Evolutionary conservation across 169 alveolate species (phyloP), one percentile per base, ranked within the genome.

Genomic region (Blepharisma undulans): DNA sequence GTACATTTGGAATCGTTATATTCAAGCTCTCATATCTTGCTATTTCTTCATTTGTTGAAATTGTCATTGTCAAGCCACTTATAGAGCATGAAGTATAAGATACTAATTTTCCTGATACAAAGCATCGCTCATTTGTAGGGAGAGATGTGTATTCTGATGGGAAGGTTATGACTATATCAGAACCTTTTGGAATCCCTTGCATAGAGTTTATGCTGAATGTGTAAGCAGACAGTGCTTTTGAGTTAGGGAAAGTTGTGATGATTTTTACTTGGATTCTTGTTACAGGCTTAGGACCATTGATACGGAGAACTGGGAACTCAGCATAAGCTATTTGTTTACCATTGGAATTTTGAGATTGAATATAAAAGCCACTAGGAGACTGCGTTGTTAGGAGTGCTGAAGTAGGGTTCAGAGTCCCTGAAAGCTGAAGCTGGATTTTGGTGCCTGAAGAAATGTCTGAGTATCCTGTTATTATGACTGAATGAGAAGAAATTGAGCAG

Each of bases 241-340:
- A 22, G 59, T 86, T 36, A 60, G 25, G 36, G 72, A 86, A 86
- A 27, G 22, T 32, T n/a, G 71, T 21, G n/a, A 36, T 29, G 4
- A 86, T 86, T 72, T 29, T 29, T n/a, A 27, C 80, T 30, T 72
- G 72, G n/a, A 86, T 22, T 60, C 82, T 60, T 0, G 29, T 19
- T 6, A 72, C 59, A 86, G 82, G 90, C 7, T 60, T 60, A 27
- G 60, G 25, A 19, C 72, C 90, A 29, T 25, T 25, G 30, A 86
- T 86, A 22, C 72, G 25, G 6, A 29, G 22, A 27, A 34, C 30
- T 29, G 90, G 90, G 34, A 66, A 86, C 72, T 86, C 90, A 66
- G 84, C 27, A 33, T 86, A 86, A 4, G 82, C 82, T 29, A 86
- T 72, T n/a, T 27, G 27, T 29, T 27, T 66, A n/a, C 72, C 80